Base-by-base conservation (phyloP, 2,329 filamentous ascomycete genomes). In the Trichoderma endophyticum region DNA sequence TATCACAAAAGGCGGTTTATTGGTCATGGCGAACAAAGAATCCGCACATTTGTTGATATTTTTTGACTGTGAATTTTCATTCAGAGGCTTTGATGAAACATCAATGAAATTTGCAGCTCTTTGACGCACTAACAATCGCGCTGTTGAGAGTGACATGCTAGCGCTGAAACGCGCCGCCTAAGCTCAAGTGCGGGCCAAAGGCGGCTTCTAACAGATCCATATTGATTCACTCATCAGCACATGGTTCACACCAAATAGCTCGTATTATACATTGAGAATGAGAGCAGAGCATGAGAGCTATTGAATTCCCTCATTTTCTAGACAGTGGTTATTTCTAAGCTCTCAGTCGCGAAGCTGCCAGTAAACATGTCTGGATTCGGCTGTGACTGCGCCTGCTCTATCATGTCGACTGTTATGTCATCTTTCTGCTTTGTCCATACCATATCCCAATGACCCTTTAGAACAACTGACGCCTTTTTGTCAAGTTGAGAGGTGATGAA, bases 381-480 rank as follows among this genome's bases (percentile, higher is more conserved):
- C 7, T 70, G 68, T 1, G 74, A 73, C 39, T 77, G 74, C 24
- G 76, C 73, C 3, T 79, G 43, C 6, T 74, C 71, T 21, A 72
- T 24, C 65, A 60, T 60, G 12, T 60, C 74, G 8, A 70, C 51
- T 14, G 74, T 73, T 4, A 80, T 66, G 0, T 75, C 75, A 7
- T 71, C 74, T 73, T 77, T 80, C 15, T 72, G 70, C 39, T 70
- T 75, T 12, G 62, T 70, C 78, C 78, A 80, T 1, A 80, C 79
- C 18, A 76, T 78, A 67, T 74, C 73, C 83, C 83, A 85, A 56
- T 75, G 75, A 0, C 84, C 84, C 67, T 79, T 79, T 57, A 82
- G 77, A 62, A 77, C 74, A 36, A 83, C 79, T 24, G 73, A 80
- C 7, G 79, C 78, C 70, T 76, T 81, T 28, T 74, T 70, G 3